Base-by-base conservation (phyloP, 345 rosid genomes). In the Clarkia xantiana region DNA sequence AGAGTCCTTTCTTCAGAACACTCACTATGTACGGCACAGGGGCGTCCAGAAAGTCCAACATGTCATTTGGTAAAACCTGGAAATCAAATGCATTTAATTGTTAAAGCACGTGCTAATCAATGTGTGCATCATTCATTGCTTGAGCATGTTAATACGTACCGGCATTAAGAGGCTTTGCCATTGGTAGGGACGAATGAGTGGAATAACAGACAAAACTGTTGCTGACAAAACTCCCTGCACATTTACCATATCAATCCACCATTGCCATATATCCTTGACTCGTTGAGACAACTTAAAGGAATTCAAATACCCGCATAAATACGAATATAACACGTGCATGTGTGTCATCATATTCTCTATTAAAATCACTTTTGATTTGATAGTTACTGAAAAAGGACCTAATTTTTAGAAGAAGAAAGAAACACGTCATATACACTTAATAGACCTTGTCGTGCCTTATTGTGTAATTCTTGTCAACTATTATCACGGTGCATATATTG, bases 81-180 rank as follows among this genome's bases (percentile, higher is more conserved):
- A 72, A 54, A 57, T 25, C 25, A 10, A 39, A 38, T 22, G 14
- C 34, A 39, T 49, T 60, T 60, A 60, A 52, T 18, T 46, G 41
- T 17, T 16, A 11, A 20, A 45, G 17, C 14, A 25, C 25, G 29
- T 13, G 36, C 11, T 9, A 34, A 18, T 18, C 2, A n/a, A 19
- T 18, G 13, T 18, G 13, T 15, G 20, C 34, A 45, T 20, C 18
- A 5, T 5, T 18, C 22, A 8, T 45, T 16, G 20, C 22, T 45
- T 45, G 48, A 34, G 18, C 20, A 40, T 19, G 45, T 11, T 45
- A 53, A 56, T 55, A 10, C 45, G 54, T 70, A 90, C 97, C 57
- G 95, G 97, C 95, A 90, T 86, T 59, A 90, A 66, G 54, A 86
- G 75, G 79, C 95, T 86, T 70, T 90, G 97, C 95, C 95, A 86